Evolutionary conservation across 495 filamentous ascomycete species (phyloP).

Genomic region (Trichoderma parareesei): DNA sequence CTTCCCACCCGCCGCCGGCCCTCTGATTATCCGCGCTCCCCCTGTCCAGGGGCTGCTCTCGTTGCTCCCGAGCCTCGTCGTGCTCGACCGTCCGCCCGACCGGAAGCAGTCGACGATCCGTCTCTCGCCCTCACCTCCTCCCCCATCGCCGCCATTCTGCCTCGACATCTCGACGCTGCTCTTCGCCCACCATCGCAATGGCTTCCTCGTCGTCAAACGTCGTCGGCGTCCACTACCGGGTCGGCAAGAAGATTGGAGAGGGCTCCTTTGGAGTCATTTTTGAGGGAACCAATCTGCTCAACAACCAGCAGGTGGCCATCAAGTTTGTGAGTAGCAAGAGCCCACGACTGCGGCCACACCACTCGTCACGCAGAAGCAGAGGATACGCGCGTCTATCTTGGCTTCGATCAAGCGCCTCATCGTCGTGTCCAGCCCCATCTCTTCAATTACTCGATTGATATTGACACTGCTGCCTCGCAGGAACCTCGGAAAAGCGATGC

Average conservation of each 20-base stretch:
- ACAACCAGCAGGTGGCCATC: constrained; percentile 98
- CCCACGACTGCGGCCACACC: not conserved
- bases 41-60: constrained; percentile 7
- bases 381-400: not conserved
- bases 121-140: not conserved
- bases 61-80: constrained; percentile 9
- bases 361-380: not conserved
- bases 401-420: not conserved
- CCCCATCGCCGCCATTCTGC: not conserved
- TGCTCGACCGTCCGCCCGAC: constrained; percentile 6
- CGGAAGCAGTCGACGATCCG: constrained; percentile 1
- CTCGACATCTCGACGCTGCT: not conserved
- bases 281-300: constrained; percentile 95
- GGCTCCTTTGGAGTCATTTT: constrained; percentile 99
- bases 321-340: constrained; percentile 74
- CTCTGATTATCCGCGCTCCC: not conserved
- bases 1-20: not conserved
- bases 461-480: constrained; percentile 32
- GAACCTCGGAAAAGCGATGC: constrained; percentile 99
- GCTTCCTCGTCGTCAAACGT: constrained; percentile 95
- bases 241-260: constrained; percentile 99
- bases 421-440: not conserved
- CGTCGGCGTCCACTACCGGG: constrained; percentile 96
- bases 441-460: not conserved
- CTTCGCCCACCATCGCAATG: constrained; percentile 42